Conservation (phyloP, 225 moss, liverwort and hornwort genomes). For the Antitrichia curtipendula region DNA sequence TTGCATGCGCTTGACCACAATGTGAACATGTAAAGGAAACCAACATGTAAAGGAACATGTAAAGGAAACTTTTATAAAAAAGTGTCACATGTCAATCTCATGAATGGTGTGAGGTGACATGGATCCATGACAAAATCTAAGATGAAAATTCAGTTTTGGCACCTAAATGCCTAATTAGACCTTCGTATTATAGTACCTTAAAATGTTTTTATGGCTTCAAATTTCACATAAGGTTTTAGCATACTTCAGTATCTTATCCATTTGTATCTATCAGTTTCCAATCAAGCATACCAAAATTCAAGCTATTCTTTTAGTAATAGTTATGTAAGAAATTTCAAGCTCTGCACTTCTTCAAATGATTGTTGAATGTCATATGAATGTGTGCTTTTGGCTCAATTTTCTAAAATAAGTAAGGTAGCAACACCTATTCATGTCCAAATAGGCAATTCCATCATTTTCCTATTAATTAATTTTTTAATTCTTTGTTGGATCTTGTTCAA, state of each 20-base stretch:
- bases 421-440: too few relatives aligned
- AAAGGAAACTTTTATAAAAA: neutral
- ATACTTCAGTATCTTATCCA: neutral
- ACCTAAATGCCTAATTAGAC: rapidly evolving
- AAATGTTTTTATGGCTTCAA: neutral
- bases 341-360: neutral
- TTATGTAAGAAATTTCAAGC: neutral
- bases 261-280: neutral
- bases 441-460: neutral
- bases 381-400: neutral
- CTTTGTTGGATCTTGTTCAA: neutral
- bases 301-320: neutral
- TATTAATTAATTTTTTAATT: neutral
- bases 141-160: neutral
- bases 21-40: too few relatives aligned
- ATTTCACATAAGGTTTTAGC: rapidly evolving
- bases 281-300: neutral
- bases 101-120: neutral
- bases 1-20: too few relatives aligned
- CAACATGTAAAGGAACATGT: too few relatives aligned
- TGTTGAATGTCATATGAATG: neutral
- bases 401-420: neutral
- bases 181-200: neutral
- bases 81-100: neutral
- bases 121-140: rapidly evolving